Conservation (phyloP, 768 basidiomycete species). For the Kondoa malvinella region DNA sequence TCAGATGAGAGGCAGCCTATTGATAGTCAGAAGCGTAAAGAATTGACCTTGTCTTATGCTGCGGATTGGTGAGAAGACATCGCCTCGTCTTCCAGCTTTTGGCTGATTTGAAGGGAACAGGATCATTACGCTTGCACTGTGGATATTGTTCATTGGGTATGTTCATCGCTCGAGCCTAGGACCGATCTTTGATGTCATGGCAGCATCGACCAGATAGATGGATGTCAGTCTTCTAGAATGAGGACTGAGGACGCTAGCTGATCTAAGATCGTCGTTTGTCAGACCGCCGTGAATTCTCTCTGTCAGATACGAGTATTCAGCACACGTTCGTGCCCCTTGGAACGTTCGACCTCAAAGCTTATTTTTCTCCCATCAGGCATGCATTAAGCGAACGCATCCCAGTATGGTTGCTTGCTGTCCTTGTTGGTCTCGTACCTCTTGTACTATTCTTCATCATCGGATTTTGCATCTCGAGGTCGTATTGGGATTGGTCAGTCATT, state of each 20-base stretch:
- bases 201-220: neutral
- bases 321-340: constrained; percentile 15
- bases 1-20: neutral
- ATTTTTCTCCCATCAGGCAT: constrained; percentile 29
- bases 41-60: neutral
- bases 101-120: too few species aligned
- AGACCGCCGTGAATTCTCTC: constrained; percentile 54
- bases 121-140: neutral
- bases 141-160: neutral
- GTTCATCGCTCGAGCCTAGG: neutral
- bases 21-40: neutral
- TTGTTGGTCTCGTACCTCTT: constrained; percentile 27
- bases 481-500: constrained; percentile 5
- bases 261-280: neutral
- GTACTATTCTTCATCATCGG: constrained; percentile 31
- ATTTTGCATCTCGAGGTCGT: constrained; percentile 26
- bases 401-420: constrained; percentile 31
- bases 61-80: too few species aligned
- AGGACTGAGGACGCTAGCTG: neutral
- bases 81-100: too few species aligned
- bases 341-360: constrained; percentile 17
- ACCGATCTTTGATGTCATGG: neutral
- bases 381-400: constrained; percentile 55
- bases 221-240: neutral
- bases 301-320: constrained; percentile 49